Conservation (phyloP, 495 filamentous ascomycete species). For the Penicillium nucicola region DNA sequence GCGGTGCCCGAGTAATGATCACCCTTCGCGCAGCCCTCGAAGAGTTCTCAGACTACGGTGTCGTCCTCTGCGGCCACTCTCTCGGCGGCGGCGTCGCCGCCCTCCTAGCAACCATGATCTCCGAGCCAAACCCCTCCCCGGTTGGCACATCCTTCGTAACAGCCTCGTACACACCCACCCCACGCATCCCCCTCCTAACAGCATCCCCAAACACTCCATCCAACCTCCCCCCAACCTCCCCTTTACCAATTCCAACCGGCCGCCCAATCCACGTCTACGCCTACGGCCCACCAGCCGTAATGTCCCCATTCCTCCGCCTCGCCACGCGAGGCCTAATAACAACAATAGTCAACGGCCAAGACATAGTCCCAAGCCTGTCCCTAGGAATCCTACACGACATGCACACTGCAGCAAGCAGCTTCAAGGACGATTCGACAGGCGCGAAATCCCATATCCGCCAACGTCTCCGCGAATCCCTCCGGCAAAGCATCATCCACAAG, state of each 20-base stretch:
- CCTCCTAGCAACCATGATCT: conserved; percentile 70
- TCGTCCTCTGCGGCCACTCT: conserved; percentile 75
- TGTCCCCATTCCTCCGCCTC: conserved; percentile 68
- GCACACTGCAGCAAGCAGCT: conserved; percentile 65
- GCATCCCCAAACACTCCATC: conserved; percentile 15
- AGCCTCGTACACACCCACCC: conserved; percentile 28
- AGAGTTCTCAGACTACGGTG: conserved; percentile 67
- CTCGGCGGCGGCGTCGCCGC: conserved; percentile 74
- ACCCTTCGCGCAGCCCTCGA: conserved; percentile 70
- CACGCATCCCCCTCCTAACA: conserved; percentile 40
- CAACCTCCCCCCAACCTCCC: conserved; percentile 27
- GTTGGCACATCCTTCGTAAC: conserved; percentile 56
- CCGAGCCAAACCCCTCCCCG: conserved; percentile 52
- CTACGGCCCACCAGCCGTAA: conserved; percentile 70
- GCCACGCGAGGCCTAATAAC: conserved; percentile 75
- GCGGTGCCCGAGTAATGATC: conserved; percentile 60
- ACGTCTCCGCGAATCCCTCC: conserved; percentile 63
- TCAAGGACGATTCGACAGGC: conserved; percentile 65
- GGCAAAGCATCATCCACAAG: conserved; percentile 42
- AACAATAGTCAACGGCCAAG: conserved; percentile 67
- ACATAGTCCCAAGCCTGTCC: conserved; percentile 71
- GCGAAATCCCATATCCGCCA: conserved; percentile 63
- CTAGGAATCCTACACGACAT: conserved; percentile 74
- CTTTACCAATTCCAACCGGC: conserved; percentile 61
- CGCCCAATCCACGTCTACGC: conserved; percentile 76